Conservation (phyloP, 768 basidiomycete species). For the Rhizopogon sp. region DNA sequence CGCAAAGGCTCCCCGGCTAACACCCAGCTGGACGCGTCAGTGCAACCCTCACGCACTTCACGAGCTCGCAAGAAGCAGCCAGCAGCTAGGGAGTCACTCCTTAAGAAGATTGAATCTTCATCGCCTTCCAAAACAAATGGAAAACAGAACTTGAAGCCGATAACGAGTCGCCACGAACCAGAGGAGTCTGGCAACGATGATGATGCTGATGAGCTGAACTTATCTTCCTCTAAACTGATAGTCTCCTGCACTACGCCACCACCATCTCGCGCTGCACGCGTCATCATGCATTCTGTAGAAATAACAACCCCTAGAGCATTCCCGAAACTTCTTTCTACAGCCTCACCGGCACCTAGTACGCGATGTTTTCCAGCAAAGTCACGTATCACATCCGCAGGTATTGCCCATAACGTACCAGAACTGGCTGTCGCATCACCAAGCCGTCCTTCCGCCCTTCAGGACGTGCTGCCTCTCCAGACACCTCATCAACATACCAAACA, state of each 20-base stretch:
- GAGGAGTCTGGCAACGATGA: conserved; percentile 1
- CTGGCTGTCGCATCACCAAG: conserved; percentile 1
- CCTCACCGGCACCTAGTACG: conserved; percentile 10
- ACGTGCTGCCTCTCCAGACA: conserved; percentile 11
- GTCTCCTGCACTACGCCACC: conserved; percentile 20
- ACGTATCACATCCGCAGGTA: conserved; percentile 18
- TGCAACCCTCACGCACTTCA: background rate
- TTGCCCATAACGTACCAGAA: background rate
- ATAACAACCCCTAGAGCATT: conserved; percentile 21
- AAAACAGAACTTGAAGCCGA: background rate
- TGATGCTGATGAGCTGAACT: conserved; percentile 27
- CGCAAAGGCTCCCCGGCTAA: background rate
- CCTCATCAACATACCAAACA: conserved; percentile 7
- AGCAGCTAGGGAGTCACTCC: background rate
- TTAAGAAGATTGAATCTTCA: background rate
- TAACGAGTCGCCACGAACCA: background rate
- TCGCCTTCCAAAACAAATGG: background rate
- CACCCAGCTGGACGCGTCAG: background rate
- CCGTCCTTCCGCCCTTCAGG: conserved; percentile 7
- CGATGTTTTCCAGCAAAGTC: background rate
- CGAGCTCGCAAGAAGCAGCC: background rate
- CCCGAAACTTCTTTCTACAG: background rate
- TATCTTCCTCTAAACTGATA: conserved; percentile 6
- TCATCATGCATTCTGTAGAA: conserved; percentile 27
- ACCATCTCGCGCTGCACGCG: conserved; percentile 10